Conservation (phyloP, 2,329 filamentous ascomycete genomes). For the Pestalotiopsis sp. region DNA sequence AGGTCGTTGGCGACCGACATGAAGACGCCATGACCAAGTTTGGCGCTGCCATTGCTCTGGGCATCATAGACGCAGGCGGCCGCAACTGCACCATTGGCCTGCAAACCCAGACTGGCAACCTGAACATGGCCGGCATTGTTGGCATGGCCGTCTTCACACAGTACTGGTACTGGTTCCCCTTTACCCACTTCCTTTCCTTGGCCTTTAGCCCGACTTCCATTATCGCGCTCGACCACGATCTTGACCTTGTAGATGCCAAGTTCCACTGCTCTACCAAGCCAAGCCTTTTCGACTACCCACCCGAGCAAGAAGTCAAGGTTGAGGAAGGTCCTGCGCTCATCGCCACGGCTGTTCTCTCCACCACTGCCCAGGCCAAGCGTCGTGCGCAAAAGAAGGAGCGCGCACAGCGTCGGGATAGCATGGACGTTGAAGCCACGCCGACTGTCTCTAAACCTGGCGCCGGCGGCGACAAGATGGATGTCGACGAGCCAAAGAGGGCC, state of each 20-base stretch:
- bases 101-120: slow-evolving; percentile 95
- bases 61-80: slow-evolving; percentile 96
- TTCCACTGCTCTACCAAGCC: slow-evolving; percentile 94
- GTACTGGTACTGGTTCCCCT: slow-evolving; percentile 99
- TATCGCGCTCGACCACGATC: slow-evolving; percentile 90
- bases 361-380: slow-evolving; percentile 94
- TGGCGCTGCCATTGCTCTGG: slow-evolving; percentile 87
- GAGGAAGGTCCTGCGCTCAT: slow-evolving; percentile 94
- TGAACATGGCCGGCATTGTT: slow-evolving; percentile 98
- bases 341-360: slow-evolving; percentile 93
- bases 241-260: slow-evolving; percentile 92
- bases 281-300: slow-evolving; percentile 96
- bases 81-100: slow-evolving; percentile 98
- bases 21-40: slow-evolving; percentile 99
- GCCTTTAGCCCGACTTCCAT: slow-evolving; percentile 97
- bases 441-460: slow-evolving; percentile 58
- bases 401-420: slow-evolving; percentile 86
- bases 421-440: slow-evolving; percentile 87
- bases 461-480: slow-evolving; percentile 81
- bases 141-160: slow-evolving; percentile 98
- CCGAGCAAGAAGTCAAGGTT: slow-evolving; percentile 91
- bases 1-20: slow-evolving; percentile 91
- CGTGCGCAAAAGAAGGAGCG: slow-evolving; percentile 93
- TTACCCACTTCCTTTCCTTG: slow-evolving; percentile 94
- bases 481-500: slow-evolving; percentile 60